A percentile compares a stretch with the other conserved stretches of the same genome.
Evolutionary conservation across 179 eudicot genomes (phyloP).

Genomic region (Beta corolliflora): DNA sequence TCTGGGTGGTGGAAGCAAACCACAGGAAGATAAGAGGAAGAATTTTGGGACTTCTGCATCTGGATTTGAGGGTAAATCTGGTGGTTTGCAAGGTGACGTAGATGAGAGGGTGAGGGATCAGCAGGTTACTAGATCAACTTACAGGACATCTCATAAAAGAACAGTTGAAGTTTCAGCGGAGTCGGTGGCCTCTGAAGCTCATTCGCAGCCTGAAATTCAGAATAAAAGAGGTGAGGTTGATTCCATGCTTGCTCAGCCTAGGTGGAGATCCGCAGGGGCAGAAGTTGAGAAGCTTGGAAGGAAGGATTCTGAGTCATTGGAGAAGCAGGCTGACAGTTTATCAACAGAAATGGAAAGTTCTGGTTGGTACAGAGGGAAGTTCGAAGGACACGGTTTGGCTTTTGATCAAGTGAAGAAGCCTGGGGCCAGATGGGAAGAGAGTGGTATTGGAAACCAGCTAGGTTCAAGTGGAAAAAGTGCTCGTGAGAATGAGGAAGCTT

Average conservation of each 20-base stretch:
- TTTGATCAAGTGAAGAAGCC: conserved; percentile 50
- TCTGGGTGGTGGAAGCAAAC: conserved; percentile 25
- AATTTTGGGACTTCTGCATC: conserved; percentile 27
- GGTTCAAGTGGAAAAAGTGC: conserved; percentile 41
- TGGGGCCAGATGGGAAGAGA: conserved; percentile 44
- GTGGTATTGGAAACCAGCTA: conserved; percentile 36
- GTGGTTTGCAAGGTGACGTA: conserved; percentile 18
- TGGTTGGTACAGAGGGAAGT: conserved; percentile 45
- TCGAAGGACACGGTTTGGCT: conserved; percentile 49
- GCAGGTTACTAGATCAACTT: conserved; percentile 26
- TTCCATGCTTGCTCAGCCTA: conserved; percentile 41
- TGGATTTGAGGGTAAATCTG: conserved; percentile 21
- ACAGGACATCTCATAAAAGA: conserved; percentile 39
- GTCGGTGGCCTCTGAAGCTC: conserved; percentile 33
- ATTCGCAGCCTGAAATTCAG: conserved; percentile 41
- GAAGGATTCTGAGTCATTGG: conserved; percentile 40
- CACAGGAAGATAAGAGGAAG: conserved; percentile 24
- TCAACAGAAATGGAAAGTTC: conserved; percentile 43
- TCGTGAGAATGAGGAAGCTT: conserved; percentile 33
- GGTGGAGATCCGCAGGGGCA: conserved; percentile 30
- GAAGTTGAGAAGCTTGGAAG: conserved; percentile 42
- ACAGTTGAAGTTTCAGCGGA: conserved; percentile 27
- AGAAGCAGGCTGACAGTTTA: conserved; percentile 41
- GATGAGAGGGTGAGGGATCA: conserved; percentile 35
- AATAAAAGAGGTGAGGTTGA: conserved; percentile 43